Evolutionary conservation across 176 grass and related monocot species (phyloP).

Genomic region (Metroxylon sagu): DNA sequence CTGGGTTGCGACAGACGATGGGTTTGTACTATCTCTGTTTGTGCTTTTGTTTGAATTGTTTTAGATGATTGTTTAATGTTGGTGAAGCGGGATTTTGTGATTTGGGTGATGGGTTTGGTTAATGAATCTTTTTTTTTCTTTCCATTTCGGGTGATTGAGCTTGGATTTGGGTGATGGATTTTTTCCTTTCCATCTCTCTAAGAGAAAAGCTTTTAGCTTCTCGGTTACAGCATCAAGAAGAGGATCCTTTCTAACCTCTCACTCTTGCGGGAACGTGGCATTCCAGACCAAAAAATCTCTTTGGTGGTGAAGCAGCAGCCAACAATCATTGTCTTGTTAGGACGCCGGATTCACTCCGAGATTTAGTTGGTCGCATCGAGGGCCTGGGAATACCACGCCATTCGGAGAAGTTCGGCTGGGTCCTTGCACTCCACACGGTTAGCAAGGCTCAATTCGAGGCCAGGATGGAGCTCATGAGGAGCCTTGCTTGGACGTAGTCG

Average conservation of each 20-base stretch:
- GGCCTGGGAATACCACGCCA: conserved; percentile 25
- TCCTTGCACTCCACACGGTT: neutral
- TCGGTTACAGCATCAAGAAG: conserved; percentile 21
- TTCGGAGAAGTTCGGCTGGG: conserved; percentile 31
- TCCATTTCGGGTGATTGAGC: too few relatives aligned
- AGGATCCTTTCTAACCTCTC: conserved; percentile 36
- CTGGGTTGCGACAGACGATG: too few relatives aligned
- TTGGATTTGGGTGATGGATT: too few relatives aligned
- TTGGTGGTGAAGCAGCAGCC: neutral
- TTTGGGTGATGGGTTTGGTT: too few relatives aligned
- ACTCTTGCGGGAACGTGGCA: conserved; percentile 19
- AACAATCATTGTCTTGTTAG: conserved; percentile 26
- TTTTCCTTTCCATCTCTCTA: neutral
- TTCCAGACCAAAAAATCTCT: conserved; percentile 19
- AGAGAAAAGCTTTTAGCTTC: conserved; percentile 15
- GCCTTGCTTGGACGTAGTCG: conserved; percentile 25
- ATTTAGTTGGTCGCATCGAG: conserved; percentile 15
- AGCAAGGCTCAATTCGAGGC: conserved; percentile 17
- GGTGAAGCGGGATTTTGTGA: too few relatives aligned
- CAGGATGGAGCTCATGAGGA: conserved; percentile 34
- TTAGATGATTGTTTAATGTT: too few relatives aligned
- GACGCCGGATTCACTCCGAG: neutral
- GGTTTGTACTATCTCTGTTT: too few relatives aligned
- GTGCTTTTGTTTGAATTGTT: too few relatives aligned
- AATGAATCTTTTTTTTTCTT: too few relatives aligned